Evolutionary conservation across 2,329 filamentous ascomycete species (phyloP).

Genomic region (Fonsecaea erecta): DNA sequence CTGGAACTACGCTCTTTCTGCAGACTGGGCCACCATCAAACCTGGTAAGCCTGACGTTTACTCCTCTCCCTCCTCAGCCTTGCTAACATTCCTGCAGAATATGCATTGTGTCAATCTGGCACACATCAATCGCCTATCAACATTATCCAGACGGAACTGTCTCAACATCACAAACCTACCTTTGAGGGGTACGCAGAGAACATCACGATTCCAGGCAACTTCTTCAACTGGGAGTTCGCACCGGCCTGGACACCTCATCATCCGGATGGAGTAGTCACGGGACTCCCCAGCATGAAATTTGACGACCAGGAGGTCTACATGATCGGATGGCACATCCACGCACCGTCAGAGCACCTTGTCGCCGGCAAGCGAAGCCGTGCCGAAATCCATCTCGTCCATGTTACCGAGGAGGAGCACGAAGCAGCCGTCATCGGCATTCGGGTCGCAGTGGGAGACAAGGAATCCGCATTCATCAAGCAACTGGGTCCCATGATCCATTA

Average conservation of each 20-base stretch:
- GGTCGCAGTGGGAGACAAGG: constrained; percentile 43
- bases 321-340: constrained; percentile 58
- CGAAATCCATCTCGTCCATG: constrained; percentile 58
- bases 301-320: constrained; percentile 56
- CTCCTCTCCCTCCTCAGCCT: neutral
- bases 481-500: constrained; percentile 47
- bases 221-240: constrained; percentile 58
- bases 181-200: constrained; percentile 49
- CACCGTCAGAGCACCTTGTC: constrained; percentile 57
- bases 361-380: constrained; percentile 48
- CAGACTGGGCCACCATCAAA: constrained; percentile 31
- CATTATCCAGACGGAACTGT: constrained; percentile 49
- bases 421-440: constrained; percentile 54
- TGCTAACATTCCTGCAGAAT: constrained; percentile 38
- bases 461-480: constrained; percentile 46
- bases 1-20: constrained; percentile 30
- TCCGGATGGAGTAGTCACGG: constrained; percentile 44
- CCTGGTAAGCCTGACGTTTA: constrained; percentile 22
- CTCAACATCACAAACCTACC: constrained; percentile 46
- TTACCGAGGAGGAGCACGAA: constrained; percentile 48
- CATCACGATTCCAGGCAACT: constrained; percentile 43
- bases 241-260: constrained; percentile 51
- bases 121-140: constrained; percentile 58
- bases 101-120: constrained; percentile 55
- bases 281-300: constrained; percentile 50